These are phyloP conservation scores for Sphaerulina vaccinii DNA, from an alignment of 2,329 filamentous ascomycete genomes.

Conservation along the genomic window DNA sequence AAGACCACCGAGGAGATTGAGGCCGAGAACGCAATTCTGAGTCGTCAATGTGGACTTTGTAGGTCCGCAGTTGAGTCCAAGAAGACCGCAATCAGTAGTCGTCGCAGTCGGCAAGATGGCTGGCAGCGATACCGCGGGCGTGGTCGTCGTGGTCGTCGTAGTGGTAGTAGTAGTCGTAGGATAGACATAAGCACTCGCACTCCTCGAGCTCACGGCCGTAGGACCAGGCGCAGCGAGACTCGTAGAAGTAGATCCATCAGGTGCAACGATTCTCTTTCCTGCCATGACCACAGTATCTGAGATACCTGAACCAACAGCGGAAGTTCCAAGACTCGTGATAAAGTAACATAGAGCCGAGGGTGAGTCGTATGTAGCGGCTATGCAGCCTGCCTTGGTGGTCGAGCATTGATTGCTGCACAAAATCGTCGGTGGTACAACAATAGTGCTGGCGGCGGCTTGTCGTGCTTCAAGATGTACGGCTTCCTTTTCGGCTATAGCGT, in stretches of 20 bases:
- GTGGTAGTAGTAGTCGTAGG: slow-evolving; percentile 6
- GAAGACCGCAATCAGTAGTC: slow-evolving; percentile 1
- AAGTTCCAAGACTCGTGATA: slow-evolving; percentile 19
- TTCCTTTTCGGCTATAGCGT: neutral
- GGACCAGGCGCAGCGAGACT: slow-evolving; percentile 8
- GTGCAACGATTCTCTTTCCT: slow-evolving; percentile 15
- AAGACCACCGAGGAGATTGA: neutral
- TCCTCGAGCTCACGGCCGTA: slow-evolving; percentile 12
- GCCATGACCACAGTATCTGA: slow-evolving; percentile 26
- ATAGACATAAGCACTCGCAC: slow-evolving; percentile 10
- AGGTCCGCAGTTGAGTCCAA: neutral
- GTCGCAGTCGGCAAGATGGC: slow-evolving; percentile 1
- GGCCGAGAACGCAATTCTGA: slow-evolving; percentile 2
- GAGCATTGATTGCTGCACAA: slow-evolving; percentile 28
- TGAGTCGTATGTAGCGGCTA: slow-evolving; percentile 22
- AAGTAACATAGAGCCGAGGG: slow-evolving; percentile 23
- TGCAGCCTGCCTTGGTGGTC: slow-evolving; percentile 16
- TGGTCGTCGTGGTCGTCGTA: slow-evolving; percentile 7
- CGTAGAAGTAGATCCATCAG: slow-evolving; percentile 10
- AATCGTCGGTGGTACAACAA: slow-evolving; percentile 9
- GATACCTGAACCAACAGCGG: slow-evolving; percentile 11
- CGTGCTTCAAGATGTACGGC: neutral
- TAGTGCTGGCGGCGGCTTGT: neutral
- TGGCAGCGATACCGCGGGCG: slow-evolving; percentile 1
- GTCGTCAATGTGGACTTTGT: neutral